These are phyloP conservation scores for Coprinopsis strossmayeri DNA, from an alignment of 768 basidiomycete species.

Conservation along the genomic window DNA sequence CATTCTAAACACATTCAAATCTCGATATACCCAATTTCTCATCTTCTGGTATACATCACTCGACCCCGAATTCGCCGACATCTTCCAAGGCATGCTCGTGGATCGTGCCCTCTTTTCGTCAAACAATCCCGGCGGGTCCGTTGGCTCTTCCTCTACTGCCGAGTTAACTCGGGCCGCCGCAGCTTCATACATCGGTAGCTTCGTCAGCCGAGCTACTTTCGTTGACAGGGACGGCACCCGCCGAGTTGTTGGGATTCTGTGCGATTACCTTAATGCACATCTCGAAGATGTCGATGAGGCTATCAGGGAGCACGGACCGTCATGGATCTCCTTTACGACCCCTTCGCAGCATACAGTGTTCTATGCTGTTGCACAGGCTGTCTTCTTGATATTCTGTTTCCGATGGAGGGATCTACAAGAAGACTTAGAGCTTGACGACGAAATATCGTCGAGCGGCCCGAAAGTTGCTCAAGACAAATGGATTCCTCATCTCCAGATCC, in stretches of 20 bases:
- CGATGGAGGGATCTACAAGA: conserved; percentile 85
- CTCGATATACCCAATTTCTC: conserved; percentile 95
- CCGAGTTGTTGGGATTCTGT: conserved; percentile 75
- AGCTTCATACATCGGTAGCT: conserved; percentile 87
- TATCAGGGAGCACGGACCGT: conserved; percentile 27
- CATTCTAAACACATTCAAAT: conserved; percentile 93
- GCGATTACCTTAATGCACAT: conserved; percentile 74
- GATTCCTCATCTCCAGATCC: conserved; percentile 73
- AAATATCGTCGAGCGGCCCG: conserved; percentile 19
- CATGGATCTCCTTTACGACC: conserved; percentile 11
- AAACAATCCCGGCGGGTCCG: conserved; percentile 17
- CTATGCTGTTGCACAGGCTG: conserved; percentile 87
- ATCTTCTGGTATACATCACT: conserved; percentile 94
- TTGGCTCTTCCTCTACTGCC: conserved; percentile 34
- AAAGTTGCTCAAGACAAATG: conserved; percentile 50
- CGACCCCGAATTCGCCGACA: conserved; percentile 80
- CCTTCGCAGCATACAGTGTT: conserved; percentile 60
- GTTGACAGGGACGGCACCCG: conserved; percentile 71
- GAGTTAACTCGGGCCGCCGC: conserved; percentile 86
- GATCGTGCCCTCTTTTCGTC: conserved; percentile 69
- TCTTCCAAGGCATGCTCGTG: conserved; percentile 93
- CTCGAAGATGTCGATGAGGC: conserved; percentile 63
- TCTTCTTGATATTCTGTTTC: conserved; percentile 97
- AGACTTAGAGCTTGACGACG: conserved; percentile 51
- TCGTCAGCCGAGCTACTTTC: conserved; percentile 85